These are phyloP conservation scores for Solanum chacoense DNA, from an alignment of 305 asterid species.

Conservation along the genomic window DNA sequence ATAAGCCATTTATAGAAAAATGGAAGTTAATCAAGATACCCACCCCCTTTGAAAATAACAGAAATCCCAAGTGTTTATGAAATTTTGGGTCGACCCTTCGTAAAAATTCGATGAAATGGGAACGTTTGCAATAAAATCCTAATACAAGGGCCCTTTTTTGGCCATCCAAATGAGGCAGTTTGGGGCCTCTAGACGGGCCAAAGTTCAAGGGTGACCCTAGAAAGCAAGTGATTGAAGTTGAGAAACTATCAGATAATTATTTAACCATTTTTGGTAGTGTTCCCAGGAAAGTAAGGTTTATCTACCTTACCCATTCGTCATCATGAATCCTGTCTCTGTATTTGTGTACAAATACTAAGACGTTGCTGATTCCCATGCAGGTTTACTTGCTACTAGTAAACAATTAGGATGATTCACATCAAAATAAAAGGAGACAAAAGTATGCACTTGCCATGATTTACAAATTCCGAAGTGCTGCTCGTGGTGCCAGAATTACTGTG, in stretches of 20 bases:
- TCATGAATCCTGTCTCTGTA: neutral
- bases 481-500: slow-evolving; percentile 36
- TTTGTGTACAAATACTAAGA: neutral
- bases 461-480: slow-evolving; percentile 39
- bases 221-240: neutral
- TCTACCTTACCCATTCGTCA: neutral
- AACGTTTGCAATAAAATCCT: neutral
- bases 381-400: neutral
- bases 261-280: neutral
- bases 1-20: neutral
- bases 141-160: neutral
- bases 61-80: neutral
- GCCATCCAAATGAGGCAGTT: neutral
- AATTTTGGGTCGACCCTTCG: neutral
- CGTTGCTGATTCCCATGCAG: neutral
- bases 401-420: neutral
- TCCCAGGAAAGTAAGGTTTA: neutral
- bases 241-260: neutral
- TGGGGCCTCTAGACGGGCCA: neutral
- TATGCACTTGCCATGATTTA: slow-evolving; percentile 50
- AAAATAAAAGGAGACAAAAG: neutral
- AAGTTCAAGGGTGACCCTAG: neutral
- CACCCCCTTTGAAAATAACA: neutral
- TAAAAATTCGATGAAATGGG: neutral
- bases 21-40: neutral